Conservation (phyloP, 129 eudicot species). For the Pittosporum tobira region DNA sequence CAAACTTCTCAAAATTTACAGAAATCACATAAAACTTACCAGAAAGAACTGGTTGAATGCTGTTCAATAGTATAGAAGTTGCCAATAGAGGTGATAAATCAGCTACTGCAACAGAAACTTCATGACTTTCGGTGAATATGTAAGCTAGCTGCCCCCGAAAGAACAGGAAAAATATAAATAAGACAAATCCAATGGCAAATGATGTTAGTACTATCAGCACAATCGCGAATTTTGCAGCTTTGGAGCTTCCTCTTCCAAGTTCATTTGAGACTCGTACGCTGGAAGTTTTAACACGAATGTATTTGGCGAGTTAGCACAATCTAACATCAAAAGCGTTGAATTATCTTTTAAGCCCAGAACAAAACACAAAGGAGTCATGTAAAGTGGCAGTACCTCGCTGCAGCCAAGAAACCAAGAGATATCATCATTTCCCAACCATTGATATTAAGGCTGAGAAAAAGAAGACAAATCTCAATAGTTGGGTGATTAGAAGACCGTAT, state of each 20-base stretch:
- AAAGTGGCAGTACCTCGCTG: slow-evolving; percentile 42
- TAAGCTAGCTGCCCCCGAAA: slow-evolving; percentile 26
- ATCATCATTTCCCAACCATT: slow-evolving; percentile 88
- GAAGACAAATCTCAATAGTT: not conserved
- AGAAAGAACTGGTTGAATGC: slow-evolving; percentile 46
- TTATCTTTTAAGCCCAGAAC: not conserved
- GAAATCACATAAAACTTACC: slow-evolving; percentile 14
- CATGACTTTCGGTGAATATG: slow-evolving; percentile 23
- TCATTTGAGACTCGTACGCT: slow-evolving; percentile 45
- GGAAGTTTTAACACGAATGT: not conserved
- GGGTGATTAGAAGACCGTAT: not conserved
- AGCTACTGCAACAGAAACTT: slow-evolving; percentile 27
- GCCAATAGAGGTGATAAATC: slow-evolving; percentile 37
- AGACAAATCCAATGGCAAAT: slow-evolving; percentile 24
- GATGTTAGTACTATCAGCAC: slow-evolving; percentile 20
- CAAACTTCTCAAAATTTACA: not conserved
- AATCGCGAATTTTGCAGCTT: slow-evolving; percentile 35
- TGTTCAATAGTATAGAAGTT: slow-evolving; percentile 32
- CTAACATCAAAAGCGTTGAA: not conserved
- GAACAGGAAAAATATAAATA: slow-evolving; percentile 27
- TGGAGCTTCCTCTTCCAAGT: slow-evolving; percentile 41
- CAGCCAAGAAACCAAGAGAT: slow-evolving; percentile 82
- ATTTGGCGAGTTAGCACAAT: not conserved
- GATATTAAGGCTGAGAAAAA: slow-evolving; percentile 56
- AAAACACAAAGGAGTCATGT: not conserved